Base-by-base conservation (phyloP, 2,329 filamentous ascomycete genomes). In the Colletotrichum truncatum region DNA sequence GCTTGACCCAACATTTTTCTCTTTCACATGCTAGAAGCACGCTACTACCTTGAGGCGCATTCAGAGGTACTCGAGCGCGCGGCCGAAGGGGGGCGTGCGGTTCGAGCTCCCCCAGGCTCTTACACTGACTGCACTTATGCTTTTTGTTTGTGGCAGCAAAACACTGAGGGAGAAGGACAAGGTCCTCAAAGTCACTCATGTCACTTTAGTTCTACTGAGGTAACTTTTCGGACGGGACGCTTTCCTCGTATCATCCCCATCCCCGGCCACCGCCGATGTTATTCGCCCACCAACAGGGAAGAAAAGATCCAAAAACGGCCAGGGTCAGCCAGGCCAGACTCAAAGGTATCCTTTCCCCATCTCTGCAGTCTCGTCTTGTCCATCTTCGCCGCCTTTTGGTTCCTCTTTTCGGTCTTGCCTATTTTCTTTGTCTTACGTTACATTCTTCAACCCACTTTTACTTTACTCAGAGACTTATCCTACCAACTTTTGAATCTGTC, bases 1-100 rank as follows among this genome's bases (percentile, higher is more conserved):
- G 62, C 62, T 55, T n/a, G 62, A 65, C 62, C 62, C 62, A 65
- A 65, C 62, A 65, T 65, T 65, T 49, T 49, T 38, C 41, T 62
- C 62, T 65, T 65, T 65, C 62, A 65, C 62, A 65, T 65, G 62
- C 49, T 38, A 28, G n/a, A 28, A 49, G 41, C 32, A 34, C 55
- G 32, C 53, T 56, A 45, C 26, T 28, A 16, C 34, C 12, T 18
- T 4, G 34, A 54, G 49, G 32, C 32, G 32, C n/a, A n/a, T 38
- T n/a, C 12, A 48, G 21, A 21, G 30, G 14, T 34, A 16, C 48
- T 55, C 41, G 54, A 28, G 41, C 52, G 56, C 16, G 32, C 39
- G 39, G 25, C 38, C 48, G 18, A 45, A 10, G 26, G 28, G 30
- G 43, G 46, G 55, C 46, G 48, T 52, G 61, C 48, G 56, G 26